Percentiles rank a stretch among this genome's conserved stretches.
Conservation (phyloP, 2,329 filamentous ascomycete genomes). For the Bipolaris victoriae region DNA sequence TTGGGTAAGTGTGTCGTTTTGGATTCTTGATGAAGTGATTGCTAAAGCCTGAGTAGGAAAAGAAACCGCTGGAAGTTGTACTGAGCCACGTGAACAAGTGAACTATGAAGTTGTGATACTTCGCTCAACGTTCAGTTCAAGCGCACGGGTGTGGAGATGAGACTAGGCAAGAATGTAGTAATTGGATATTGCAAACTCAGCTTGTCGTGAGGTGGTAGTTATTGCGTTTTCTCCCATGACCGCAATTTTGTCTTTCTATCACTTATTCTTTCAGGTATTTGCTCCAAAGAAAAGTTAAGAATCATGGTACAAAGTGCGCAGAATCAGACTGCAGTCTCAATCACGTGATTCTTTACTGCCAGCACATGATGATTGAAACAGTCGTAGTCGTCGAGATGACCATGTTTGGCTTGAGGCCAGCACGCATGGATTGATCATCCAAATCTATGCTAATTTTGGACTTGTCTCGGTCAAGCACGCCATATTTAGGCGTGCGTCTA, state of each 20-base stretch:
- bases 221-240: too few relatives aligned
- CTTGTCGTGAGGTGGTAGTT: too few relatives aligned
- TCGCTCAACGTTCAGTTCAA: background rate
- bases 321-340: background rate
- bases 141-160: too few relatives aligned
- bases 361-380: background rate
- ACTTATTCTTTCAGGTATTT: background rate
- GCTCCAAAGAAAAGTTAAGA: too few relatives aligned
- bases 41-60: constrained; percentile 3
- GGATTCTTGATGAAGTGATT: background rate
- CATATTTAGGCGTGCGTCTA: background rate
- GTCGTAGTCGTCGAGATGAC: background rate
- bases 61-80: constrained; percentile 6
- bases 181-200: too few relatives aligned
- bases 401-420: background rate
- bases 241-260: background rate
- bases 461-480: background rate
- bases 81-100: constrained; percentile 1
- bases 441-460: background rate
- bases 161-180: too few relatives aligned
- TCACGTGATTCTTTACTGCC: background rate
- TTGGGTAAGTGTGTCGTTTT: constrained; percentile 20
- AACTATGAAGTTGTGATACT: background rate
- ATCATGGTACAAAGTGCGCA: background rate
- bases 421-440: background rate